Evolutionary conservation across 2,329 filamentous ascomycete genomes (phyloP).

Genomic region (Stemphylium vesicarium): DNA sequence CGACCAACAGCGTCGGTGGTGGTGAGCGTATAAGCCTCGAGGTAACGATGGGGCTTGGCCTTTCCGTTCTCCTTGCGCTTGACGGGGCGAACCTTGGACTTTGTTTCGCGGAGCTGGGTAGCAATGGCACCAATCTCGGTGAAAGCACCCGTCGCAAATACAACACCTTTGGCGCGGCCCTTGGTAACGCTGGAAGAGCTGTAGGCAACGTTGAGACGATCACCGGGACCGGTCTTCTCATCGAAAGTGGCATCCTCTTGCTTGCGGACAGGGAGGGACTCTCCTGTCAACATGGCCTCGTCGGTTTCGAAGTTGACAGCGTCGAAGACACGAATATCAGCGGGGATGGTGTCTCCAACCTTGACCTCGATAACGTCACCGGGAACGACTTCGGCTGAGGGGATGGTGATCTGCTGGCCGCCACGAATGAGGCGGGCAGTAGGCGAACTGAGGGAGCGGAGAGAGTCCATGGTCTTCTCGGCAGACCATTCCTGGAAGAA

Average conservation of each 20-base stretch:
- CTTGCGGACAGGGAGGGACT: constrained; percentile 71
- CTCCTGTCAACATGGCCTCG: constrained; percentile 72
- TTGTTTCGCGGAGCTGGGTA: constrained; percentile 65
- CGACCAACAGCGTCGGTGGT: constrained; percentile 45
- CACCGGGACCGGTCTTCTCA: constrained; percentile 65
- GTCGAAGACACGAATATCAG: constrained; percentile 64
- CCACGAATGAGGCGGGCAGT: constrained; percentile 58
- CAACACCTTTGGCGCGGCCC: constrained; percentile 70
- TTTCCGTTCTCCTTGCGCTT: constrained; percentile 48
- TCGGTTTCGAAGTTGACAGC: constrained; percentile 78
- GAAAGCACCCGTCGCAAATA: constrained; percentile 70
- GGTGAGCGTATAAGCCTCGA: constrained; percentile 60
- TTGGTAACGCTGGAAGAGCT: constrained; percentile 51
- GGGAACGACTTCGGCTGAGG: constrained; percentile 65
- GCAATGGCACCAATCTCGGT: constrained; percentile 78
- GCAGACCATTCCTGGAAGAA: constrained; percentile 56
- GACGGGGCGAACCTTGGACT: constrained; percentile 43
- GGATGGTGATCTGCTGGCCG: constrained; percentile 58
- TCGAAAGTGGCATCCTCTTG: constrained; percentile 61
- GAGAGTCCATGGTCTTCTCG: constrained; percentile 57
- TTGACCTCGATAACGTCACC: constrained; percentile 69
- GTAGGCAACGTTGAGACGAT: constrained; percentile 72
- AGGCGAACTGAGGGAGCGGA: constrained; percentile 53
- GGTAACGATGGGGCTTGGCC: constrained; percentile 42
- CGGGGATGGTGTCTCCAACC: constrained; percentile 71